A percentile compares a stretch with the other conserved stretches of the same genome.
Conservation (phyloP, 1,284 basidiomycete genomes). For the Cryptococcus sp. region DNA sequence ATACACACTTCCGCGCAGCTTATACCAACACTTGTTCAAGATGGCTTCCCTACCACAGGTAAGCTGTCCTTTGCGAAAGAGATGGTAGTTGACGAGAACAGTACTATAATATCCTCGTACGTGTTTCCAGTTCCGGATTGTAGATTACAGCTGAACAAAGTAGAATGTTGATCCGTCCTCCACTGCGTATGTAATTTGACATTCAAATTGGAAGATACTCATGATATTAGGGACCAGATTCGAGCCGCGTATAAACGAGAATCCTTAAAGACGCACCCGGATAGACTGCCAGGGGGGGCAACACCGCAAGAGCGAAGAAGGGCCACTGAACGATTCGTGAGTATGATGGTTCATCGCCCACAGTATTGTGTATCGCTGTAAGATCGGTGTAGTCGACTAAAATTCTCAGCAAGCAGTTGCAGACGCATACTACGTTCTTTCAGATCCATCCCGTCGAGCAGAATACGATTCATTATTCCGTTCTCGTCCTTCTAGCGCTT, state of each 20-base stretch:
- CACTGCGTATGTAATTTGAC: conserved; percentile 26
- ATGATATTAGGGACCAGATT: conserved; percentile 38
- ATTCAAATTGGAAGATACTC: background rate
- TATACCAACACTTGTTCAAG: background rate
- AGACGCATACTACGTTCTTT: conserved; percentile 94
- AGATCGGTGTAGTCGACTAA: background rate
- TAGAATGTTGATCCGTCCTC: conserved; percentile 36
- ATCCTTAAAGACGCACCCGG: conserved; percentile 73
- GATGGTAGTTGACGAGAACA: conserved; percentile 5
- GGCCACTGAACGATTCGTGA: conserved; percentile 70
- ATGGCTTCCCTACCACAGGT: background rate
- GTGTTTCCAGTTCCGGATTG: conserved; percentile 1
- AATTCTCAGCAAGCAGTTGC: conserved; percentile 64
- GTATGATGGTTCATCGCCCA: conserved; percentile 9
- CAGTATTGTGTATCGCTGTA: background rate
- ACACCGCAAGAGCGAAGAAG: conserved; percentile 63
- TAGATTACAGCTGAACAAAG: background rate
- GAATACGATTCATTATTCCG: conserved; percentile 71
- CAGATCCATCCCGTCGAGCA: conserved; percentile 65
- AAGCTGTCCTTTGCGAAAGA: background rate
- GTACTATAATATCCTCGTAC: conserved; percentile 43
- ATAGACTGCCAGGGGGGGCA: conserved; percentile 68
- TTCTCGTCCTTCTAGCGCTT: conserved; percentile 49
- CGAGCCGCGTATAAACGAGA: conserved; percentile 46
- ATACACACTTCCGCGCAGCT: background rate